phyloP scores from a whole-genome alignment of 169 alveolate genomes.

The Plasmodium gallinaceum region DNA sequence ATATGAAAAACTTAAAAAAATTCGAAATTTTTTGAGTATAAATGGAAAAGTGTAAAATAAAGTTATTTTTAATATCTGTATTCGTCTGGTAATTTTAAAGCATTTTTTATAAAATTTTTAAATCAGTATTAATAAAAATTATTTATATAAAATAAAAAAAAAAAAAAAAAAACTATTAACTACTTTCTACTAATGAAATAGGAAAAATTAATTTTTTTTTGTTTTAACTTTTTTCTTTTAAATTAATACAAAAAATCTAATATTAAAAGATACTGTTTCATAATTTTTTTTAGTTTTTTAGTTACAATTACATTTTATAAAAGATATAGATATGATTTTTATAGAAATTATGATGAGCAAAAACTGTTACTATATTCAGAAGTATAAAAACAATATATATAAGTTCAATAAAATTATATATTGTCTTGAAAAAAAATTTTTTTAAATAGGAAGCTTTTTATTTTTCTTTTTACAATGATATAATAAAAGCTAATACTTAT shows the following conservation, averaged over 20 bases:
- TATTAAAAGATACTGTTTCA: neutral
- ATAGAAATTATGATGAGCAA: constrained; percentile 47
- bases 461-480: constrained; percentile 58
- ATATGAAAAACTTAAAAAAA: no score
- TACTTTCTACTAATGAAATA: neutral
- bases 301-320: constrained; percentile 54
- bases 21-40: neutral
- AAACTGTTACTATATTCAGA: constrained; percentile 48
- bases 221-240: neutral
- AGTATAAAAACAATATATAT: constrained; percentile 2
- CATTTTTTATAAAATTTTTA: neutral
- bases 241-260: no score
- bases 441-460: constrained; percentile 55
- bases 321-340: constrained; percentile 39
- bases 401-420: neutral
- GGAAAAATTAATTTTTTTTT: neutral
- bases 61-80: constrained; percentile 22
- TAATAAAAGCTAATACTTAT: constrained; percentile 41
- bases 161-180: neutral
- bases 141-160: no score
- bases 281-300: constrained; percentile 25
- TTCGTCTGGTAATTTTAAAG: constrained; percentile 33
- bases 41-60: constrained; percentile 45
- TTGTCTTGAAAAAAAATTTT: neutral
- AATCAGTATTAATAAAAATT: no score